Evolutionary conservation across 345 rosid species (phyloP).

Genomic region (Hypericum perforatum): DNA sequence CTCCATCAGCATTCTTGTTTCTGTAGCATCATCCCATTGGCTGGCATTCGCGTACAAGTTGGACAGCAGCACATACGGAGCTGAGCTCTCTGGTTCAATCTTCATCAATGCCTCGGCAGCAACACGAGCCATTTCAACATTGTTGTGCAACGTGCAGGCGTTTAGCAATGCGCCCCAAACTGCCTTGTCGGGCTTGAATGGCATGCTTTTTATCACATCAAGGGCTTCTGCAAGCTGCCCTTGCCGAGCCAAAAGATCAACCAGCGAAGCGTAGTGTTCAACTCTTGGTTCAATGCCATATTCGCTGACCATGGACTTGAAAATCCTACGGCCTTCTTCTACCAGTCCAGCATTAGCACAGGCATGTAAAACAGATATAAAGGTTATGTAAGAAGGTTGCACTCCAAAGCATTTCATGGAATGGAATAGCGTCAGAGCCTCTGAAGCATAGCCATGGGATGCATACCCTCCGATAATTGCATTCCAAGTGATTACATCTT

Average conservation of each 20-base stretch:
- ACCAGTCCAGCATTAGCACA: neutral
- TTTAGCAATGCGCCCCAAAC: neutral
- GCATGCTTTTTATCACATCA: neutral
- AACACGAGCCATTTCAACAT: neutral
- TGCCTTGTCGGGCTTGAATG: neutral
- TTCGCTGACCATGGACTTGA: neutral
- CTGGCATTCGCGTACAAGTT: constrained; percentile 62
- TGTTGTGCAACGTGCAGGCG: neutral
- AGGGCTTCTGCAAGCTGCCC: neutral
- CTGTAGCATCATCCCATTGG: constrained; percentile 52
- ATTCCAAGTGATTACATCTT: neutral
- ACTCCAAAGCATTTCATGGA: neutral
- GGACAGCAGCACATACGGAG: constrained; percentile 51
- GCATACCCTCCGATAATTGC: neutral
- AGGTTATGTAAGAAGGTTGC: neutral
- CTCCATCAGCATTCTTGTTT: constrained; percentile 48
- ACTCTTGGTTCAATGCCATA: neutral
- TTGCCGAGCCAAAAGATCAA: neutral
- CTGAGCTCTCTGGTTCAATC: constrained; percentile 22
- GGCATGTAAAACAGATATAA: neutral
- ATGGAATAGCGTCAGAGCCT: neutral
- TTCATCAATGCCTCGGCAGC: neutral
- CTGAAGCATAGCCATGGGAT: neutral
- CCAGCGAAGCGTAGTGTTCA: neutral
- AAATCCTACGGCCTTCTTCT: neutral